Percentiles rank a stretch among this genome's conserved stretches.
These are phyloP conservation scores for Candida succiphila DNA, from an alignment of 805 yeast genomes.

Conservation along the genomic window DNA sequence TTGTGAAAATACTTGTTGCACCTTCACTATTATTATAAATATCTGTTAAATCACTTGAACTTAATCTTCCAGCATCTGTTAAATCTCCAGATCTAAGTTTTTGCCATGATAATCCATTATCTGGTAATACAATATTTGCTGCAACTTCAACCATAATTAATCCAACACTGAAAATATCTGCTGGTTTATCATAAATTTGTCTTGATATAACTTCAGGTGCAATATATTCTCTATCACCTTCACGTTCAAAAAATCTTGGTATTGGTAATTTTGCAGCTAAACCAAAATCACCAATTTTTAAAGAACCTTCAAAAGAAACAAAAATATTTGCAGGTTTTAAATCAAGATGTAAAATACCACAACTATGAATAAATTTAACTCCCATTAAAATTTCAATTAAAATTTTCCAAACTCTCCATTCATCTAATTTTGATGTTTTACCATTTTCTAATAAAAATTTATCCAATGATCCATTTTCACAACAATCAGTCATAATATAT, in stretches of 20 bases:
- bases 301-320: constrained; percentile 86
- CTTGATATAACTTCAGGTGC: constrained; percentile 90
- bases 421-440: constrained; percentile 72
- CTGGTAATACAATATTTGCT: constrained; percentile 90
- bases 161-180: constrained; percentile 93
- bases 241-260: constrained; percentile 69
- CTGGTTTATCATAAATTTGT: constrained; percentile 80
- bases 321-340: constrained; percentile 92
- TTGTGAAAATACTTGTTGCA: constrained; percentile 5
- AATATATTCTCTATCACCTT: constrained; percentile 95
- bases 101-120: constrained; percentile 95
- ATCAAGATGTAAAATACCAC: constrained; percentile 76
- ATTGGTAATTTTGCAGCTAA: constrained; percentile 80
- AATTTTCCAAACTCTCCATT: constrained; percentile 97
- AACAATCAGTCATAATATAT: constrained; percentile 89
- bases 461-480: constrained; percentile 85
- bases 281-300: constrained; percentile 96
- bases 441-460: constrained; percentile 72
- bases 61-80: constrained; percentile 85
- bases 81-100: constrained; percentile 90
- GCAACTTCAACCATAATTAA: constrained; percentile 91
- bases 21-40: constrained; percentile 2
- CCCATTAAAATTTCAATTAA: constrained; percentile 78
- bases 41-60: constrained; percentile 53
- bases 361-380: constrained; percentile 67